Conservation (phyloP, 805 yeast genomes). For the Kazachstania taianensis region DNA sequence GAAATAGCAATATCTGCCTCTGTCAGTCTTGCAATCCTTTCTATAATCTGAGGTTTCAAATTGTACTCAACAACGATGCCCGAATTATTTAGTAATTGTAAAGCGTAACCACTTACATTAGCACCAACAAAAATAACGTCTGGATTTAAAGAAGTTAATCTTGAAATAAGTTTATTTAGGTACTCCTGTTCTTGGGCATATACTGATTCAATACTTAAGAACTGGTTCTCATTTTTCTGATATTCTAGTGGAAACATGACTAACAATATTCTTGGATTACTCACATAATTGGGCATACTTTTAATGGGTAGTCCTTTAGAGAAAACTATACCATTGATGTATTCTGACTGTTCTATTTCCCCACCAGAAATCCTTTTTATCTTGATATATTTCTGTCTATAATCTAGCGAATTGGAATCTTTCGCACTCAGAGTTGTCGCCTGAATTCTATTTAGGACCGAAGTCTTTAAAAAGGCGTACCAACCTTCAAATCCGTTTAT, state of each 20-base stretch:
- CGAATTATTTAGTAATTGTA: conserved; percentile 57
- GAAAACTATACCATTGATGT: conserved; percentile 72
- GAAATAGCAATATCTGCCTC: conserved; percentile 79
- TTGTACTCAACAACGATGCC: conserved; percentile 75
- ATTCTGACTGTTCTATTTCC: conserved; percentile 43
- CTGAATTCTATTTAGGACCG: conserved; percentile 44
- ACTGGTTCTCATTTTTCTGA: conserved; percentile 62
- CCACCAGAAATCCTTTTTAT: conserved; percentile 81
- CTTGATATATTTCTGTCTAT: conserved; percentile 73
- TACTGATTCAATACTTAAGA: conserved; percentile 73
- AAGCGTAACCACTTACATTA: conserved; percentile 73
- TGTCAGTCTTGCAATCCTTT: conserved; percentile 66
- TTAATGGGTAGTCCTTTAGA: conserved; percentile 75
- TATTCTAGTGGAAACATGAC: conserved; percentile 88
- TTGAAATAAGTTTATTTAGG: conserved; percentile 65
- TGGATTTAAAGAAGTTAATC: conserved; percentile 69
- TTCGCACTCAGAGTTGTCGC: conserved; percentile 48
- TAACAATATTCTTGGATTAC: conserved; percentile 66
- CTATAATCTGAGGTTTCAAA: conserved; percentile 72
- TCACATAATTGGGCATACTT: conserved; percentile 57
- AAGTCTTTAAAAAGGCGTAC: conserved; percentile 40
- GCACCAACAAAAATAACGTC: conserved; percentile 70
- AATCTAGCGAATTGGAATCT: conserved; percentile 68
- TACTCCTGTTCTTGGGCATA: conserved; percentile 83
- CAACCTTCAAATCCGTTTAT: conserved; percentile 46